Evolutionary conservation across 345 rosid species (phyloP), one percentile per base, ranked within the genome.

Genomic region (Dimocarpus longan): DNA sequence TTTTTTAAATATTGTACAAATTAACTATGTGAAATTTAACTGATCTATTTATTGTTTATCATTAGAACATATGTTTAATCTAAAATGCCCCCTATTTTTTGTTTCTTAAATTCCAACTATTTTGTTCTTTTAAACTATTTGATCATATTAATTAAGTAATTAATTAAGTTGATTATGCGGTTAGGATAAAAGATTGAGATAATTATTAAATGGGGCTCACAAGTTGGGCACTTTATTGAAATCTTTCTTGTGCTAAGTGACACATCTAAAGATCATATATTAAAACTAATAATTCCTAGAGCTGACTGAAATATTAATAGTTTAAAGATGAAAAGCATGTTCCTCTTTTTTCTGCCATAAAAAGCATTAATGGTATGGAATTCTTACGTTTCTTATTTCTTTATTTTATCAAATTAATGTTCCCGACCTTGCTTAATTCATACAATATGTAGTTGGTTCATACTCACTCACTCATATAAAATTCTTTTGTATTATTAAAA

Each of bases 261-360:
- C 18, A 42, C 16, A 22, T 68, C 11, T 43, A 24, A 70, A 16
- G 60, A 12, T 70, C 40, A 26, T 26, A 32, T 18, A 16, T 44
- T 70, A 70, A 18, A 16, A 39, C 8, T 1, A 39, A 72, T 72
- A 37, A 71, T 52, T 54, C 22, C 65, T 54, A 32, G 0, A 71
- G 64, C 48, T 54, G 8, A 72, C 48, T 37, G 21, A 52, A 54
- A 46, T 10, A 21, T 43, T 69, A 46, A 10, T 69, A 22, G 3
- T 44, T 11, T 69, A 69, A 43, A 28, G 9, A 21, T 54, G 60
- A 28, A 69, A 69, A 69, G 57, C n/a, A 21, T 69, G 57, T 69
- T 69, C 57, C 26, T 68, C 57, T 46, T 44, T 70, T 68, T 70
- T 5, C 8, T 42, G 44, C 18, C 46, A 37, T 39, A 67, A 39